Base-by-base conservation (phyloP, 306 rosid genomes). In the Lagenaria siceraria region DNA sequence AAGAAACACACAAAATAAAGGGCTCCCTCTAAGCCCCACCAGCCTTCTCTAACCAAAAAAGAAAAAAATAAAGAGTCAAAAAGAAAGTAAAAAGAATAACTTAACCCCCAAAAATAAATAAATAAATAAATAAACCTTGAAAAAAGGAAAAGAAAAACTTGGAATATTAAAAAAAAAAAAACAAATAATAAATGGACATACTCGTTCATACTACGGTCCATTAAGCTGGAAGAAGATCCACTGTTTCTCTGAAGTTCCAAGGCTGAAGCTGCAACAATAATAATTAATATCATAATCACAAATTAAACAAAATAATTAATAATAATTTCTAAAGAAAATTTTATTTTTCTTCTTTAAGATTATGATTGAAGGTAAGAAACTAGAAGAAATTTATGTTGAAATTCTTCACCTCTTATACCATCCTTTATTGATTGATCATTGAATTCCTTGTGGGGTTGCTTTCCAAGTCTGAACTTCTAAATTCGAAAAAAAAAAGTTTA, bases 391-490 rank as follows among this genome's bases (percentile, higher is more conserved):
- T 51, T 51, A 15, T 3, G 21, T 75, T 35, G 21, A 14, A 46
- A 43, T 4, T 14, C 40, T 4, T 59, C 71, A 76, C 79, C 79
- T 76, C 79, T 58, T 89, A 89, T 88, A 78, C 96, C 89, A 83
- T 92, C 97, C 91, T 96, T 96, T 69, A 96, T 85, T 10, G 99
- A 87, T 82, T 96, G 99, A 75, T 96, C 99, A 78, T 84, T 96
- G 89, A 90, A 96, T 80, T 96, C 99, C 88, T 96, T 96, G 90
- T 96, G 99, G 78, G 99, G 98, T 79, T 96, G 99, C 90, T 96
- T 96, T 17, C 99, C 99, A 68, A 96, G 98, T 90, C 99, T 90
- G 79, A 90, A 96, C 80, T 96, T 96, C 99, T 96, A 76, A 59
- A 77, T 27, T 7, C 77, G 0, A 8, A 9, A 29, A 15, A 29